Evolutionary conservation across 148 eudicot genomes (phyloP), one percentile per base, ranked within the genome.

Genomic region (Chenopodium suecicum): DNA sequence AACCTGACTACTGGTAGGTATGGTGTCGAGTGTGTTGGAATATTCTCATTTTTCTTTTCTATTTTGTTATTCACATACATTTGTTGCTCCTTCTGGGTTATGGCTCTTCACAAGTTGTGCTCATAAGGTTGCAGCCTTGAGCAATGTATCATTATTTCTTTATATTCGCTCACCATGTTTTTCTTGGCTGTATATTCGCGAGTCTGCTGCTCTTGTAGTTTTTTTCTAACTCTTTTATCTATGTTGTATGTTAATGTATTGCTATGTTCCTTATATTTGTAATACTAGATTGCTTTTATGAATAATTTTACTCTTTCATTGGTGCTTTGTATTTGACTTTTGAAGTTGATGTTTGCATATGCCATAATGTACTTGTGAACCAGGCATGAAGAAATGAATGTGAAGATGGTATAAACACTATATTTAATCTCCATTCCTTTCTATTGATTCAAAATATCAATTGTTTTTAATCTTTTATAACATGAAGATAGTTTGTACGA

Each of bases 141-240:
- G 72, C 82, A 63, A 74, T 81, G 73, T 75, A 81, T 60, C 54
- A 44, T 46, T 63, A 73, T 16, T 73, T 60, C 7, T 62, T 62
- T 47, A 6, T 71, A 23, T 34, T 20, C 32, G 52, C 20, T 41
- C 31, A 1, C 2, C 16, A 0, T 11, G 4, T 62, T 4, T 67
- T 20, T 41, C 48, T 37, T 44, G 20, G 20, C 25, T 78, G 82
- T 79, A 79, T 79, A 79, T 79, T 44, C 44, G 52, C 14, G 16
- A 70, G 74, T 70, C 44, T 70, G 72, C 72, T 68, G 22, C 62
- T 56, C 54, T 12, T 48, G 44, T 48, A 50, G 54, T 50, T 50
- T 23, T 66, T 34, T 34, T 27, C 19, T 66, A 12, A 50, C 14
- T 66, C 14, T 25, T 66, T 27, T 34, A 27, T 31, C 27, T 31